Evolutionary conservation across 768 basidiomycete genomes (phyloP).

Genomic region (Hygrocybe coccinea): DNA sequence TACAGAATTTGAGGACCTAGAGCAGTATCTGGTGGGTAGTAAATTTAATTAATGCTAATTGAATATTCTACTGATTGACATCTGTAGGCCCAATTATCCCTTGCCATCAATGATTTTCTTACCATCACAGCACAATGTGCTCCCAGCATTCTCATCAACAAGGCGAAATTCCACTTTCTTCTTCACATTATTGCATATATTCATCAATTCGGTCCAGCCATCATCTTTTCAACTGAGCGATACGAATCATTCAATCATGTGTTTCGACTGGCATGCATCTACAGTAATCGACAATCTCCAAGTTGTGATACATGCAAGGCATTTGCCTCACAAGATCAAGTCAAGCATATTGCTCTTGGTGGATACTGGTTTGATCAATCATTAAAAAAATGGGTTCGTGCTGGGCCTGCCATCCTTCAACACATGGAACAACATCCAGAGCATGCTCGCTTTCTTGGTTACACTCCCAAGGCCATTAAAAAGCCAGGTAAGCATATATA

Average conservation of each 20-base stretch:
- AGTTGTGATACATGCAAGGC: conserved; percentile 31
- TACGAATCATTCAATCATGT: conserved; percentile 40
- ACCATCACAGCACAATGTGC: conserved; percentile 15
- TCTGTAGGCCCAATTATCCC: conserved; percentile 11
- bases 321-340: conserved; percentile 24
- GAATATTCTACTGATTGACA: background rate
- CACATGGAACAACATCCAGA: background rate
- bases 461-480: background rate
- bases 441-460: background rate
- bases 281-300: conserved; percentile 34
- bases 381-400: background rate
- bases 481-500: background rate
- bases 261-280: conserved; percentile 32
- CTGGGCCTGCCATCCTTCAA: background rate
- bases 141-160: conserved; percentile 23
- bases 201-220: conserved; percentile 29
- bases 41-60: background rate
- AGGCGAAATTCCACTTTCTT: conserved; percentile 33
- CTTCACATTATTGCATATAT: conserved; percentile 27
- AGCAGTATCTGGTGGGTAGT: conserved; percentile 20
- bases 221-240: conserved; percentile 33
- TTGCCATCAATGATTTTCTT: conserved; percentile 21
- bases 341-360: conserved; percentile 32
- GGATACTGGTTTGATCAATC: conserved; percentile 25
- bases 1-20: conserved; percentile 22